Conservation (phyloP, 305 asterid genomes). For the Fraxinus paxiana region DNA sequence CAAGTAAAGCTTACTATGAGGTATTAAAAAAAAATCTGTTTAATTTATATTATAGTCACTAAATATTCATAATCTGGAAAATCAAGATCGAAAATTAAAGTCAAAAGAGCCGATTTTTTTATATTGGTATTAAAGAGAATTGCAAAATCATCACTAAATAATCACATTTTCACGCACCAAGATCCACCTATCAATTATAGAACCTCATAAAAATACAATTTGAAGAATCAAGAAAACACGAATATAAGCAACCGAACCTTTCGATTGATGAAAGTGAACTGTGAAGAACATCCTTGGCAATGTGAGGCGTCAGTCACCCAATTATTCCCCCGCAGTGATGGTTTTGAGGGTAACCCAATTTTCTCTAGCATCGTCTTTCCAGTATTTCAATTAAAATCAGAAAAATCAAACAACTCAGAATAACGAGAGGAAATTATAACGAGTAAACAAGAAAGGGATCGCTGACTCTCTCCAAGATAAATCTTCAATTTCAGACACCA, state of each 20-base stretch:
- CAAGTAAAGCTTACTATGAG: background rate
- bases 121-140: background rate
- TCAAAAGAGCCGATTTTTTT: background rate
- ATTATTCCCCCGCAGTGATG: constrained; percentile 72
- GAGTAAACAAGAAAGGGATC: background rate
- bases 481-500: background rate
- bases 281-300: constrained; percentile 95
- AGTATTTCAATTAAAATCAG: background rate
- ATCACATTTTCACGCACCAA: background rate
- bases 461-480: background rate
- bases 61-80: background rate
- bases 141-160: background rate
- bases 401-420: background rate
- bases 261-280: constrained; percentile 95
- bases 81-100: background rate
- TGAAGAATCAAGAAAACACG: background rate
- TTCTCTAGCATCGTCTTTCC: constrained; percentile 73
- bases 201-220: constrained; percentile 3
- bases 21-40: background rate
- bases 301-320: constrained; percentile 95
- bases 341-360: constrained; percentile 86
- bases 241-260: constrained; percentile 46
- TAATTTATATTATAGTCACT: background rate
- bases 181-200: background rate
- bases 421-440: background rate